These are phyloP conservation scores for Cylindrodendrum hubeiense DNA, from an alignment of 2,329 filamentous ascomycete genomes.

Conservation along the genomic window DNA sequence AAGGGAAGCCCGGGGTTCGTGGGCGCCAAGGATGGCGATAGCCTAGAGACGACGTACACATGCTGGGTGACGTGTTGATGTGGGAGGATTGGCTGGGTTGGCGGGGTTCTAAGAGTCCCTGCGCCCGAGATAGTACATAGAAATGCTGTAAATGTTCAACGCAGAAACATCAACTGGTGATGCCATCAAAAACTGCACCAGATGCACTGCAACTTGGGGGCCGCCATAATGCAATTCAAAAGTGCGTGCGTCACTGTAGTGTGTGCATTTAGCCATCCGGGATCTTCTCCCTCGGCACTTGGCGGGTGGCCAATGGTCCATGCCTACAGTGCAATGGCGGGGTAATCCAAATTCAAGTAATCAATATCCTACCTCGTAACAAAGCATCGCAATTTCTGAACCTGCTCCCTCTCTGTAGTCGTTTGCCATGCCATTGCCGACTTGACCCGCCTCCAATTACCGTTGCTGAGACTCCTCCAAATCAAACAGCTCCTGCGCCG, in stretches of 20 bases:
- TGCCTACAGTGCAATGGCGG: neutral
- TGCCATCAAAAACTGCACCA: neutral
- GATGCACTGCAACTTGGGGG: neutral
- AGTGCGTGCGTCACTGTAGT: neutral
- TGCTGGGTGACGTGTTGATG: neutral
- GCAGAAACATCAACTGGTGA: neutral
- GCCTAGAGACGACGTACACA: neutral
- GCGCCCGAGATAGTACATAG: neutral
- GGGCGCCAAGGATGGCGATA: neutral
- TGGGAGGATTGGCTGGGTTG: neutral
- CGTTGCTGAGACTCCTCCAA: conserved; percentile 34
- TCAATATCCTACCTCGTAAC: conserved; percentile 13
- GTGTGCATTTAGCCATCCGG: neutral
- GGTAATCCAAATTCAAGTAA: neutral
- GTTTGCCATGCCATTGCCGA: neutral
- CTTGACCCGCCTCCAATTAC: neutral
- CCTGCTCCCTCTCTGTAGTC: neutral
- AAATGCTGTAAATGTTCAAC: neutral
- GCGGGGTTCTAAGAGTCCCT: neutral
- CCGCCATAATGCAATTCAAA: neutral
- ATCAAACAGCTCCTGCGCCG: conserved; percentile 46
- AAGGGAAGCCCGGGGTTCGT: neutral
- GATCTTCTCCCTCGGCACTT: neutral
- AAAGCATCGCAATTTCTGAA: neutral
- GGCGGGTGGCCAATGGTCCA: neutral